Percentiles rank a stretch among this genome's conserved stretches.
Conservation (phyloP, 768 basidiomycete species). For the Phylloporus sp. region DNA sequence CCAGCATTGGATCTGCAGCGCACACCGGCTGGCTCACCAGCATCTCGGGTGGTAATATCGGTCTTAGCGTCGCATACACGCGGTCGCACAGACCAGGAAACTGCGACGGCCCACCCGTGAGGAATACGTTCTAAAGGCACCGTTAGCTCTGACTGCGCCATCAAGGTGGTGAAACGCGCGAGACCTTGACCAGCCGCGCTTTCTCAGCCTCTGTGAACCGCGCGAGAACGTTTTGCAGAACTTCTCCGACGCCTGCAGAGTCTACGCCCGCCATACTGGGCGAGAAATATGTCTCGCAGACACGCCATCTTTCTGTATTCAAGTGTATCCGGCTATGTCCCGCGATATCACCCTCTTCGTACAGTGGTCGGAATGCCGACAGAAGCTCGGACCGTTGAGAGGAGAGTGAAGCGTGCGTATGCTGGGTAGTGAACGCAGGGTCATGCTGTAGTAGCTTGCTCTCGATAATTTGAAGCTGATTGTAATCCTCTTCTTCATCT, state of each 20-base stretch:
- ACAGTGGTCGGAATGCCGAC: slow-evolving; percentile 78
- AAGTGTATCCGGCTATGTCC: slow-evolving; percentile 80
- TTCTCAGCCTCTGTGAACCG: slow-evolving; percentile 68
- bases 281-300: slow-evolving; percentile 89
- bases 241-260: slow-evolving; percentile 91
- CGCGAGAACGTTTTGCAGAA: slow-evolving; percentile 77
- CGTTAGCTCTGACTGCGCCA: background rate
- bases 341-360: slow-evolving; percentile 69
- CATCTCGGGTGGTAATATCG: slow-evolving; percentile 82
- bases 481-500: slow-evolving; percentile 85
- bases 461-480: slow-evolving; percentile 70
- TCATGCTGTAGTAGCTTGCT: slow-evolving; percentile 78
- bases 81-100: slow-evolving; percentile 66
- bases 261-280: slow-evolving; percentile 95
- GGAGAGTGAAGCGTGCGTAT: slow-evolving; percentile 78
- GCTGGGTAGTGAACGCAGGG: slow-evolving; percentile 73
- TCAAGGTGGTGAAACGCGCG: slow-evolving; percentile 5
- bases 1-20: slow-evolving; percentile 63
- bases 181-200: slow-evolving; percentile 72
- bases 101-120: slow-evolving; percentile 80
- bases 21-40: slow-evolving; percentile 52
- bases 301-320: slow-evolving; percentile 86
- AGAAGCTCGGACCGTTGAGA: slow-evolving; percentile 81
- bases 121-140: slow-evolving; percentile 72
- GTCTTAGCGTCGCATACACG: slow-evolving; percentile 70